A percentile compares a stretch with the other conserved stretches of the same genome.
Evolutionary conservation across 2,329 filamentous ascomycete genomes (phyloP).

Genomic region (Aspergillus fructus): DNA sequence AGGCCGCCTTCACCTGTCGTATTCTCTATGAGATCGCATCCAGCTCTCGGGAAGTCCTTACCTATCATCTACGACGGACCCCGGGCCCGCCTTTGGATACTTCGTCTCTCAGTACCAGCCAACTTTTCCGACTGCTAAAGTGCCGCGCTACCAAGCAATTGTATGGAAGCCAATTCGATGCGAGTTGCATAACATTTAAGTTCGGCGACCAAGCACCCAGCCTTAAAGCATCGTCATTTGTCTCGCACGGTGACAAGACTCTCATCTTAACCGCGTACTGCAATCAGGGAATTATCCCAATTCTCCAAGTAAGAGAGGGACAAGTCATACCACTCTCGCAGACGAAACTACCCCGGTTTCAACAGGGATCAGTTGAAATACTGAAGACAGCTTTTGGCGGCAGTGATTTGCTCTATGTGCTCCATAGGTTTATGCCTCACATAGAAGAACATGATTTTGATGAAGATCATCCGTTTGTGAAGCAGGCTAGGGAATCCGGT

Average conservation of each 20-base stretch:
- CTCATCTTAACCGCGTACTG: slow-evolving; percentile 31
- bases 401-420: slow-evolving; percentile 26
- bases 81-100: slow-evolving; percentile 31
- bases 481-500: slow-evolving; percentile 28
- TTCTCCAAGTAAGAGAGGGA: slow-evolving; percentile 25
- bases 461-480: slow-evolving; percentile 32
- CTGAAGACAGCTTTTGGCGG: slow-evolving; percentile 31
- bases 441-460: slow-evolving; percentile 20
- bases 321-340: slow-evolving; percentile 14
- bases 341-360: slow-evolving; percentile 23
- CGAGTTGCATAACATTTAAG: slow-evolving; percentile 28
- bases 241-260: slow-evolving; percentile 15
- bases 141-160: slow-evolving; percentile 31
- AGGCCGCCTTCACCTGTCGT: slow-evolving; percentile 38
- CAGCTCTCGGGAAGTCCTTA: slow-evolving; percentile 33
- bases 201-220: slow-evolving; percentile 30
- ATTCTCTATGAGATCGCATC: slow-evolving; percentile 36
- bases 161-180: slow-evolving; percentile 36
- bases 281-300: slow-evolving; percentile 27
- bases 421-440: slow-evolving; percentile 34
- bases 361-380: slow-evolving; percentile 30
- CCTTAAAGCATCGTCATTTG: slow-evolving; percentile 33
- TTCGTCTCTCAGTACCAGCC: slow-evolving; percentile 17
- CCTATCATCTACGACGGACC: slow-evolving; percentile 36
- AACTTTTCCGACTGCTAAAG: slow-evolving; percentile 35